Evolutionary conservation across 305 asterid species (phyloP), one percentile per base, ranked within the genome.

Genomic region (Plantago rigida): DNA sequence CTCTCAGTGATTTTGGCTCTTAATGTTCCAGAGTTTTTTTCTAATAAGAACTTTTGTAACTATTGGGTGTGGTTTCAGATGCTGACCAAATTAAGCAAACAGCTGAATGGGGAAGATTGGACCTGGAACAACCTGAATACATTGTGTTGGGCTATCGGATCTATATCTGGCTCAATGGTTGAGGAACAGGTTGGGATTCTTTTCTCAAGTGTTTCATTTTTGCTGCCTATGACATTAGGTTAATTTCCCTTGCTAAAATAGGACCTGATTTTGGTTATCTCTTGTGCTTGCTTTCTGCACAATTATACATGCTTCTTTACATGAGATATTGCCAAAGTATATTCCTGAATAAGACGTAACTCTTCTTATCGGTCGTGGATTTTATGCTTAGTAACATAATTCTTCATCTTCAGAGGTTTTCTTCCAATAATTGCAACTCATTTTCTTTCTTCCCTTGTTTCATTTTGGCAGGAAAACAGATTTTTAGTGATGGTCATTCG

Each of bases 51-150:
- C 26, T 22, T 22, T 2, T 31, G 39, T 6, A 3, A 31, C 39
- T 4, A 4, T 49, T 57, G 31, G 12, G 12, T 62, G 47, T 53
- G 59, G 49, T 36, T 72, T 56, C 88, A 93, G 99, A 93, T 93
- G 99, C 80, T 93, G 64, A 87, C 60, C 75, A 89, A 82, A 74
- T 71, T 89, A 67, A 82, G 81, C 65, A 85, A 87, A 69, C 99
- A 89, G 77, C 79, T 89, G 26, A 78, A 64, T 72, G 97, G 96
- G 55, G 96, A 85, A 75, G 96, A 93, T 66, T 89, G 99, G 99
- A 77, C 87, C 48, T 93, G 99, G 99, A 89, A 93, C 88, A 87
- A 93, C 81, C 95, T 93, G 69, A 93, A 93, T 78, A 93, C 99
- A 31, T 62, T 93, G 65, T 89, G 99, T 69, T 93, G 99, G 99